Percentiles rank a stretch among this genome's conserved stretches.
phyloP scores from a whole-genome alignment of 345 rosid species.

The Brassica nigra region DNA sequence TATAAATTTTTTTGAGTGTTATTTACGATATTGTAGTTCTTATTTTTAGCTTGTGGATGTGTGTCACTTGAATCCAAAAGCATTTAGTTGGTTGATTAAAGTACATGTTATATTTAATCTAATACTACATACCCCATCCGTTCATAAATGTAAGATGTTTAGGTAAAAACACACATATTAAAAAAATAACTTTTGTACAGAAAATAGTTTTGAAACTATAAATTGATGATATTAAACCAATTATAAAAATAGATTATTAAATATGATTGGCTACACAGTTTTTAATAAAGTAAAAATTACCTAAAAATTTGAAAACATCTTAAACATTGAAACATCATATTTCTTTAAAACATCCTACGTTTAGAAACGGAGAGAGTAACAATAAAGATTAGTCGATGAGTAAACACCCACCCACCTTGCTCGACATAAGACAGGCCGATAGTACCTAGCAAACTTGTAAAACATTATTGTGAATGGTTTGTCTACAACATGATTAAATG shows the following conservation, averaged over 20 bases:
- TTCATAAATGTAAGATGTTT: too few relatives aligned
- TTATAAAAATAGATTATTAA: too few relatives aligned
- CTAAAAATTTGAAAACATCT: too few relatives aligned
- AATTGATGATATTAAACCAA: too few relatives aligned
- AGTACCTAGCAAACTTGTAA: not conserved
- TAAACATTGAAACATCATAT: too few relatives aligned
- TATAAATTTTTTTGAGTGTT: not conserved
- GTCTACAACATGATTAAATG: conserved; percentile 19
- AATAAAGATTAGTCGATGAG: not conserved
- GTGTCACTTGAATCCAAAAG: not conserved
- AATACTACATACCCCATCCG: not conserved
- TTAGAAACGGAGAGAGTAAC: not conserved
- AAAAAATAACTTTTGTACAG: too few relatives aligned
- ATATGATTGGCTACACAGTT: too few relatives aligned
- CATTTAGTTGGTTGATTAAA: not conserved
- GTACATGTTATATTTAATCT: not conserved
- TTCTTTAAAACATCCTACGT: too few relatives aligned
- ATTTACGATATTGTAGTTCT: not conserved
- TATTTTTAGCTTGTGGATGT: not conserved
- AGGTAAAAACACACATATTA: too few relatives aligned
- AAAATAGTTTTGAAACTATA: too few relatives aligned
- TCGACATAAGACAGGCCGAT: not conserved
- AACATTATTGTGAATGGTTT: not conserved
- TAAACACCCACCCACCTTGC: not conserved
- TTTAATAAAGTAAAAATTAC: too few relatives aligned